Conservation (phyloP, 2,329 filamentous ascomycete species). For the Exophiala phaeomuriformis region DNA sequence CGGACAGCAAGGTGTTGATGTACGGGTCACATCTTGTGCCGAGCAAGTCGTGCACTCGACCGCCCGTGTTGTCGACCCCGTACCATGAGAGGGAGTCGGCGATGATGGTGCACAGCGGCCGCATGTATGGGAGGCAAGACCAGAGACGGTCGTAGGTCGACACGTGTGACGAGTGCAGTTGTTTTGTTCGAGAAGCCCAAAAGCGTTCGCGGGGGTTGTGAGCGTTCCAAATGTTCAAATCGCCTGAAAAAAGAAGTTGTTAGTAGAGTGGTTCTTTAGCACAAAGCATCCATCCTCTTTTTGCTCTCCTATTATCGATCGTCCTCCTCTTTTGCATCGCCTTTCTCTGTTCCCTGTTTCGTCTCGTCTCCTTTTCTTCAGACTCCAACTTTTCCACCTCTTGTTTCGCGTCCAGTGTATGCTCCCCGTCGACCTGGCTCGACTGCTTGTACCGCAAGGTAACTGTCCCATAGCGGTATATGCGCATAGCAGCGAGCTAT, state of each 20-base stretch:
- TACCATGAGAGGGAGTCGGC: constrained; percentile 57
- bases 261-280: too few relatives aligned
- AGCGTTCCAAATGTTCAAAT: constrained; percentile 74
- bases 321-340: too few relatives aligned
- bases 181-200: constrained; percentile 72
- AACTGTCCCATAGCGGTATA: too few relatives aligned
- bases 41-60: constrained; percentile 68
- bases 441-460: too few relatives aligned
- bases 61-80: constrained; percentile 55
- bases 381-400: too few relatives aligned
- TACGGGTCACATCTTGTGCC: constrained; percentile 82
- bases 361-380: too few relatives aligned
- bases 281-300: too few relatives aligned
- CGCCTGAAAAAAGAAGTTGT: constrained; percentile 41
- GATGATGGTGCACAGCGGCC: constrained; percentile 62
- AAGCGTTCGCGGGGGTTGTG: constrained; percentile 72
- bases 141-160: constrained; percentile 65
- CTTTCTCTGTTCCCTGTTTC: too few relatives aligned
- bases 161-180: constrained; percentile 71
- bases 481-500: too few relatives aligned
- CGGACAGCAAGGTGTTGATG: constrained; percentile 65
- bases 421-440: too few relatives aligned
- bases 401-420: too few relatives aligned
- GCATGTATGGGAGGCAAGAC: constrained; percentile 69
- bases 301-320: too few relatives aligned